Evolutionary conservation across 2,329 filamentous ascomycete genomes (phyloP).

Genomic region (Fusarium stilboides): DNA sequence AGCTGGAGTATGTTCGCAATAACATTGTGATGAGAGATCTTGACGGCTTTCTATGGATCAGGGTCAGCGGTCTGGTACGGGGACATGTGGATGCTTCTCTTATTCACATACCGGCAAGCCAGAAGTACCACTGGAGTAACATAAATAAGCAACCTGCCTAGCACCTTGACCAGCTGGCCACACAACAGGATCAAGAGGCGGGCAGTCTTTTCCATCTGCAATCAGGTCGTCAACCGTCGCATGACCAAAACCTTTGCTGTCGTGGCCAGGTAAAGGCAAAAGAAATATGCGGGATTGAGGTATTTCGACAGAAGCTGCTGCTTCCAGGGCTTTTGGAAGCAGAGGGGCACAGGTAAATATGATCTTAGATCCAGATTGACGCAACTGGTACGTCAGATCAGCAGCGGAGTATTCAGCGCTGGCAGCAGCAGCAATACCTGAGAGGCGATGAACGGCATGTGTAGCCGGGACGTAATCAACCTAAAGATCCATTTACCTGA

Average conservation of each 20-base stretch:
- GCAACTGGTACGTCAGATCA: background rate
- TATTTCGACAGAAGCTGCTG: too few relatives aligned
- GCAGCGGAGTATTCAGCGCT: background rate
- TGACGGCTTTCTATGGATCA: background rate
- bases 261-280: too few relatives aligned
- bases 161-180: background rate
- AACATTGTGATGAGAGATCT: background rate
- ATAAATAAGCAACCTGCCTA: background rate
- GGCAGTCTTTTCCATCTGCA: background rate
- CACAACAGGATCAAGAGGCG: fast-evolving
- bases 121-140: background rate
- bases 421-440: background rate
- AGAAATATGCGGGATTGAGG: too few relatives aligned
- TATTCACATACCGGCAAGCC: background rate
- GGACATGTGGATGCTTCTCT: too few relatives aligned
- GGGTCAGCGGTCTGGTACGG: too few relatives aligned
- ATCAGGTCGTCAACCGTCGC: background rate
- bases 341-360: background rate
- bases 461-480: background rate
- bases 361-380: background rate
- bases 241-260: background rate
- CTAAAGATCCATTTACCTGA: too few relatives aligned
- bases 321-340: background rate
- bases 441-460: background rate
- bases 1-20: background rate